Base-by-base conservation (phyloP, 495 filamentous ascomycete genomes). In the Penicillium egyptiacum region DNA sequence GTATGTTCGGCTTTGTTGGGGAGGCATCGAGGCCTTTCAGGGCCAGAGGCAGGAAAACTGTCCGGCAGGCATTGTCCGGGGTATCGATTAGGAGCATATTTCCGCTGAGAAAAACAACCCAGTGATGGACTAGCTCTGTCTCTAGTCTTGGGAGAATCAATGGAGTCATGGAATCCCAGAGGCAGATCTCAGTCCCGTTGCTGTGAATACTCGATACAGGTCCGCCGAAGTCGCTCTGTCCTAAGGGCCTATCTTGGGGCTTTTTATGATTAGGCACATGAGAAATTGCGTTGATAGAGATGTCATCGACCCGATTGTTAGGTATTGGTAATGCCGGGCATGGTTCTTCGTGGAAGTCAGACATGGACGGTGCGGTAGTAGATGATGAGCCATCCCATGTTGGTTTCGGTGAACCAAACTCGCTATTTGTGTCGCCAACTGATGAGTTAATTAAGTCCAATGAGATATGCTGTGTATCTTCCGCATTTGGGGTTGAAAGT, bases 81-180 rank as follows among this genome's bases (percentile, higher is more conserved):
- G 56, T 56, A 22, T 69, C 64, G 9, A 69, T 58, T 11, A 69
- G 50, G 0, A 69, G 56, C 60, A 69, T 67, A 11, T 67, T 66
- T 11, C 66, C 64, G 33, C 64, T 67, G 4, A 69, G 54, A 37
- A 69, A 64, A 23, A 67, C 61, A 10, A 62, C 57, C 66, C 66
- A 69, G 47, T 69, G 64, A 54, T 67, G 66, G 7, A 69, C 28
- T 4, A 69, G 48, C 35, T 69, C 66, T 4, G 54, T 64, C 30
- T 69, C 63, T 19, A 61, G 54, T 47, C 50, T 53, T n/a, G 61
- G 58, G 3, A 67, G 50, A 5, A 45, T 41, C 10, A 55, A 17
- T 5, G 58, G 50, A 53, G 42, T 49, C 12, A 67, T 41, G 4
- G 56, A 26, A n/a, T 17, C 35, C 17, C 30, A 40, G 3, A 41